These are phyloP conservation scores for Xerocomus brunneocitrinus DNA, from an alignment of 768 basidiomycete genomes.

Conservation along the genomic window DNA sequence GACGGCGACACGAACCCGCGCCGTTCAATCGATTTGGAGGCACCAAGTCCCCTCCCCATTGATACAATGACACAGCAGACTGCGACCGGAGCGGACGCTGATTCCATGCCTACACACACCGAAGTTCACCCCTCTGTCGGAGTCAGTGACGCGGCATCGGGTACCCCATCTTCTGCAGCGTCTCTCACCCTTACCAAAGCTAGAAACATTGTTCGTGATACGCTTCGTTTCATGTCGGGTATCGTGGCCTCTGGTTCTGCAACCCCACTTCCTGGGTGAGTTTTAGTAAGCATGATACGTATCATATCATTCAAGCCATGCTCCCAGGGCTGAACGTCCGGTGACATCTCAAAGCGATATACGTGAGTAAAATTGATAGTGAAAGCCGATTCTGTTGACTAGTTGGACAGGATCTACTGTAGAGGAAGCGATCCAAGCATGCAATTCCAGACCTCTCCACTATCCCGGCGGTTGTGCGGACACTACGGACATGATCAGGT, in stretches of 20 bases:
- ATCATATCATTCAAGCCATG: background rate
- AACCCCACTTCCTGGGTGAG: background rate
- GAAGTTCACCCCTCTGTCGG: background rate
- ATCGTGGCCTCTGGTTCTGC: background rate
- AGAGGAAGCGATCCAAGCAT: background rate
- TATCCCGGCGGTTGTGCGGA: background rate
- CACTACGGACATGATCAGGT: background rate
- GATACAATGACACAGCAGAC: background rate
- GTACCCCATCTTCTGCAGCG: background rate
- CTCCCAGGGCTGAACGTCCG: constrained; percentile 2
- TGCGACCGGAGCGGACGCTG: background rate
- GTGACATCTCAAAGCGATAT: constrained; percentile 38
- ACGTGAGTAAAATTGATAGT: constrained; percentile 23
- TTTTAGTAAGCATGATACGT: background rate
- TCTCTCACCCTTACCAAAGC: background rate
- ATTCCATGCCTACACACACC: background rate
- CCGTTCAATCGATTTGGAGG: background rate
- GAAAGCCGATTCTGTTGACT: background rate
- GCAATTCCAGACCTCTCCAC: background rate
- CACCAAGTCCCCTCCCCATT: background rate
- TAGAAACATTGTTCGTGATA: background rate
- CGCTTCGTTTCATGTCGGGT: background rate
- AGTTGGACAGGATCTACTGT: background rate
- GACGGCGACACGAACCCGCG: background rate
- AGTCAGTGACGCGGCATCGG: background rate